Evolutionary conservation across 495 filamentous ascomycete genomes (phyloP).

Genomic region (Lentithecium fluviatile): DNA sequence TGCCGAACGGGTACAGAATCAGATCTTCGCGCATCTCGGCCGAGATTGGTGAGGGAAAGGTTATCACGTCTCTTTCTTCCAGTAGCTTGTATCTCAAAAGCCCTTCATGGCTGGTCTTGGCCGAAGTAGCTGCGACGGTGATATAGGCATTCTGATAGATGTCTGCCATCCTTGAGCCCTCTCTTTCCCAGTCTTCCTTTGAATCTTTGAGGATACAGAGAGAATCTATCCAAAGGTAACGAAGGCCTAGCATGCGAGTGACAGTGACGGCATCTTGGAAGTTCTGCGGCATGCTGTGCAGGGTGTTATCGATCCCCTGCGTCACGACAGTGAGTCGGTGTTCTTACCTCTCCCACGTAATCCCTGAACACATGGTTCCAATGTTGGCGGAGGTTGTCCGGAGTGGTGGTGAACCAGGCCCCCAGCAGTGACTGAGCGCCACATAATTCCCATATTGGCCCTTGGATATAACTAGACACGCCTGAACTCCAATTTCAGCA

Average conservation of each 20-base stretch:
- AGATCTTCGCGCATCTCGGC: background rate
- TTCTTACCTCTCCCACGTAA: too few species aligned
- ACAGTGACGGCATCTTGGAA: background rate
- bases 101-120: background rate
- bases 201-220: slow-evolving; percentile 2
- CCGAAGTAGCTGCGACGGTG: slow-evolving; percentile 4
- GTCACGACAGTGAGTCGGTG: too few species aligned
- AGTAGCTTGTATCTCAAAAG: background rate
- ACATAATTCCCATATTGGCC: too few species aligned
- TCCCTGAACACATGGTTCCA: too few species aligned
- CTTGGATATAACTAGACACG: too few species aligned
- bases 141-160: slow-evolving; percentile 6
- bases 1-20: background rate
- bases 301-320: too few species aligned
- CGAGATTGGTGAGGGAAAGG: background rate
- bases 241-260: background rate
- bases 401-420: too few species aligned
- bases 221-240: slow-evolving; percentile 11
- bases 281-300: slow-evolving; percentile 1
- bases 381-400: too few species aligned
- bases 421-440: too few species aligned
- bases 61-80: background rate
- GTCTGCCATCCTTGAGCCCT: background rate
- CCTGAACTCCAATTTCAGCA: too few species aligned
- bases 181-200: slow-evolving; percentile 1